Evolutionary conservation across 2,329 filamentous ascomycete species (phyloP), one percentile per base, ranked within the genome.

Genomic region (Penicillium concentricum): DNA sequence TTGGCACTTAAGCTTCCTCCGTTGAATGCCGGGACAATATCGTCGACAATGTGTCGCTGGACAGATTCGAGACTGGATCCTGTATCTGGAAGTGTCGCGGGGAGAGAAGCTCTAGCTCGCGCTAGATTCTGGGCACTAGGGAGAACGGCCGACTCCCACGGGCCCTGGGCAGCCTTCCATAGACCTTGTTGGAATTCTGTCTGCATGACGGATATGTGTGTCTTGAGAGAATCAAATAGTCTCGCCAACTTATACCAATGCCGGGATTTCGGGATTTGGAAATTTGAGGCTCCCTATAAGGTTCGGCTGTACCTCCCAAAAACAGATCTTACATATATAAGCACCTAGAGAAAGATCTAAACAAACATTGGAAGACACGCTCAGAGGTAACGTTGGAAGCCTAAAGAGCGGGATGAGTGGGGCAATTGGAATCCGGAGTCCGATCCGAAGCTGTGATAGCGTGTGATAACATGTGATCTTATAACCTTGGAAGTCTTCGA

Each of bases 1-100:
- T 86, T 84, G 12, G 85, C 74, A 42, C 83, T 85, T 41, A 83
- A 81, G 62, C 85, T 87, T 67, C 85, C 83, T 16, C 80, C 82
- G 65, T 87, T 91, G 57, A 94, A 81, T 1, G 82, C 88, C 0
- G 78, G 77, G 6, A 76, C 70, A 43, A 80, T 71, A 37, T 77
- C 72, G 20, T 73, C 56, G 4, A 76, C 24, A n/a, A 80, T 66
- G 56, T 80, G 77, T 16, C 63, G 57, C 51, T 69, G 70, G n/a
- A 69, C 64, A 10, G 60, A 54, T 35, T 71, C 67, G 16, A 74
- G 69, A 2, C 69, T 70, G 12, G 66, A 51, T 16, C 74, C 75
- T 6, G 62, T 55, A 15, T 59, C 51, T 9, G 67, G 60, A 16
- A 77, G 69, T 12, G 60, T 48, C 16, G 57, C 44, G 3, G 70